A percentile compares a stretch with the other conserved stretches of the same genome.
Evolutionary conservation across 2,329 filamentous ascomycete genomes (phyloP).

Genomic region (Xylariales sp.): DNA sequence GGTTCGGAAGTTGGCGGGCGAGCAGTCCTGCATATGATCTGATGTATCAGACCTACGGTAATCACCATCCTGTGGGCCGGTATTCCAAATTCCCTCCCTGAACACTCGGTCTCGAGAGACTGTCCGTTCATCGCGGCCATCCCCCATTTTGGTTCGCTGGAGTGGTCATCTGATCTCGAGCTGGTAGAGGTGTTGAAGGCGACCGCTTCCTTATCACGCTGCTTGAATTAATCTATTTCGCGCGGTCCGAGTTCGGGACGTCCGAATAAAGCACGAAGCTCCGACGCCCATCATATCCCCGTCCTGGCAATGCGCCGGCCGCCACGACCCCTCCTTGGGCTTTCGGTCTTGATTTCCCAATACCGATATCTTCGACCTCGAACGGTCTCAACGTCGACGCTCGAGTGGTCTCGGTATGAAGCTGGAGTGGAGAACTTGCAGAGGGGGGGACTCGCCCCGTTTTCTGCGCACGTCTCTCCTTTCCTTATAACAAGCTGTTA

Average conservation of each 20-base stretch:
- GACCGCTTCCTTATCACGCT: neutral
- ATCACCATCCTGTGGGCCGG: too few species aligned
- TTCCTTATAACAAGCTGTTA: neutral
- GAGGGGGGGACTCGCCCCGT: too few species aligned
- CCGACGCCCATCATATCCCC: neutral
- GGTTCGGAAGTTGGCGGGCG: too few species aligned
- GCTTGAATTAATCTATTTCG: constrained; percentile 2
- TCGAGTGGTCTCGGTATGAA: too few species aligned
- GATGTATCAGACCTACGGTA: too few species aligned
- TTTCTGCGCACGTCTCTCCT: neutral
- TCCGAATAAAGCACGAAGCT: neutral
- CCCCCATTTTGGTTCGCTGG: neutral
- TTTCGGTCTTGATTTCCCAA: neutral
- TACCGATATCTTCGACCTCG: too few species aligned
- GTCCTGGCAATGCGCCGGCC: neutral
- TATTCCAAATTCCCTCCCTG: too few species aligned
- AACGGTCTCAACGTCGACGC: too few species aligned
- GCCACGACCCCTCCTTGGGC: neutral
- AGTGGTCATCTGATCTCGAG: constrained; percentile 1
- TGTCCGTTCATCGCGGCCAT: too few species aligned
- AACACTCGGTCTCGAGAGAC: too few species aligned
- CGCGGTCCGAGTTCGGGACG: constrained; percentile 1
- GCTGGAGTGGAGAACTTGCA: too few species aligned
- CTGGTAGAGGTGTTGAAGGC: neutral
- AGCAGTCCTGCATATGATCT: too few species aligned